Base-by-base conservation (phyloP, 1,284 basidiomycete genomes). In the Cryptococcus sp. region DNA sequence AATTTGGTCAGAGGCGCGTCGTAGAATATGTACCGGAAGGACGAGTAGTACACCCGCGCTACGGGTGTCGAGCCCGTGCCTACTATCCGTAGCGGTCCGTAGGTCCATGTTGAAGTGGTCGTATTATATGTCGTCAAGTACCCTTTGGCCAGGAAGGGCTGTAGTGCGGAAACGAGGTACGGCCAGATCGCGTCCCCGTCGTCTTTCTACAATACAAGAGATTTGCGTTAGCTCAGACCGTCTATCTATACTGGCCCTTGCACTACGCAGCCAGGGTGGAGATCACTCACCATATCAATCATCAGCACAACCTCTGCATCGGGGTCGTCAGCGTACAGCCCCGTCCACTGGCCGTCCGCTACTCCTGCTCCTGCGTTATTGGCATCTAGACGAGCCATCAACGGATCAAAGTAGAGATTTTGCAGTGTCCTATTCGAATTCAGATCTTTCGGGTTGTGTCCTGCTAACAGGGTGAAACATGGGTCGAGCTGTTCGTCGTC, bases 1-100 rank as follows among this genome's bases (percentile, higher is more conserved):
- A 76, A 55, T 0, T 53, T 50, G 3, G 58, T 38, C 3, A 77
- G 48, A 3, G 75, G 74, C 1, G 71, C 71, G 47, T 77, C 75
- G 64, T 68, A 70, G 62, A 76, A 77, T 31, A 77, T 55, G 56
- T 68, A 63, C 15, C 74, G 69, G 5, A 55, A n/a, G 10, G 69
- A 59, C 20, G 64, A 59, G 22, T 62, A 48, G 35, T 66, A 54
- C 31, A 76, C 72, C 42, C 54, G 47, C 3, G 61, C 35, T 27
- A 76, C 40, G 0, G 71, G 68, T 6, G 73, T 75, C 22, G 68
- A 62, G 22, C 76, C 76, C 0, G 73, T 74, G 7, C 73, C 74
- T 44, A 74, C 61, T 31, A 75, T 64, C 17, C 66, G 70, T n/a
- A 77, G 39, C 1, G 74, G 73, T 17, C 72, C 68, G 17, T 54